These are phyloP conservation scores for Persicaria tinctoria DNA, from an alignment of 148 eudicot genomes.

Conservation along the genomic window DNA sequence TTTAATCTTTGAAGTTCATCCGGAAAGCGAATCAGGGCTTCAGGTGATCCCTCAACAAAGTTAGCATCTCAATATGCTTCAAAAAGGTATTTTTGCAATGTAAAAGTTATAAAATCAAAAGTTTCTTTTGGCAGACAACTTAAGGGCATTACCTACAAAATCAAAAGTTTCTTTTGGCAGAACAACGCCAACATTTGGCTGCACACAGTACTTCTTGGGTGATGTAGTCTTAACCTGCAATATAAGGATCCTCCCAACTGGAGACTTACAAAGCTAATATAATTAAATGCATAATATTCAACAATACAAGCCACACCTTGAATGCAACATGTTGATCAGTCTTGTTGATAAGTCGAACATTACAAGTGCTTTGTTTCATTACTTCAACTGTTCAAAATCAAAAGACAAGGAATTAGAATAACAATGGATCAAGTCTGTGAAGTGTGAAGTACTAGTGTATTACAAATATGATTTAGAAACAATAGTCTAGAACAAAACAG, in stretches of 20 bases:
- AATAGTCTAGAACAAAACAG: neutral
- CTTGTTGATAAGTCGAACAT: slow-evolving; percentile 54
- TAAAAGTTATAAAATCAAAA: slow-evolving; percentile 36
- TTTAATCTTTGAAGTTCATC: neutral
- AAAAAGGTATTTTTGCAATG: neutral
- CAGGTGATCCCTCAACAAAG: neutral
- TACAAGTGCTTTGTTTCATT: slow-evolving; percentile 65
- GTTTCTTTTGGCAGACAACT: slow-evolving; percentile 38
- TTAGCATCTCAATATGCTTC: neutral
- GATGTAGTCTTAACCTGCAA: slow-evolving; percentile 90
- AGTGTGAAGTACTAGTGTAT: neutral
- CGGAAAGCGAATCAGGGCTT: neutral
- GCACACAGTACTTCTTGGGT: slow-evolving; percentile 87
- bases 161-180: slow-evolving; percentile 54
- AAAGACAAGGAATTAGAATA: neutral
- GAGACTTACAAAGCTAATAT: neutral
- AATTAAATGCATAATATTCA: neutral
- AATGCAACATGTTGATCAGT: slow-evolving; percentile 71
- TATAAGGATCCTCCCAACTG: neutral
- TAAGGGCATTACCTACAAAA: slow-evolving; percentile 47
- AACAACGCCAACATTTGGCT: slow-evolving; percentile 74
- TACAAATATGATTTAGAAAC: neutral
- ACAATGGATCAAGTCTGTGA: neutral
- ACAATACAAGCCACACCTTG: slow-evolving; percentile 40
- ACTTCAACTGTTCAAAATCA: slow-evolving; percentile 47